A percentile compares a stretch with the other conserved stretches of the same genome.
Evolutionary conservation across 495 filamentous ascomycete species (phyloP).

Genomic region (Neurospora tetrasperma): DNA sequence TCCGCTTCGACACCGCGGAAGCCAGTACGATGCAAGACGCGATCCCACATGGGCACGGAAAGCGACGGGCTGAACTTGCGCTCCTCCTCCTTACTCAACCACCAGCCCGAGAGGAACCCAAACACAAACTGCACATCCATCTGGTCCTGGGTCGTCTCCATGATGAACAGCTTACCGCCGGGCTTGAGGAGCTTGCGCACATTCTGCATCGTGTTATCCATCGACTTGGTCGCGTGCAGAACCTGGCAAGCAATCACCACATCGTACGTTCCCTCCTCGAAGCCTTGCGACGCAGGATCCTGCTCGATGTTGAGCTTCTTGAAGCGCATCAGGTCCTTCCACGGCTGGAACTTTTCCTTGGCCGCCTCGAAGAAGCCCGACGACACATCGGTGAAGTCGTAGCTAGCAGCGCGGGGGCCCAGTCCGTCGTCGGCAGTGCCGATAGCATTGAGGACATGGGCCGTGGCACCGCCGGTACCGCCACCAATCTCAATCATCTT

Average conservation of each 20-base stretch:
- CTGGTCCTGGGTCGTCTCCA: conserved; percentile 28
- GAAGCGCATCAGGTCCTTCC: conserved; percentile 22
- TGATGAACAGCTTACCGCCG: conserved; percentile 27
- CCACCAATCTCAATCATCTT: conserved; percentile 43
- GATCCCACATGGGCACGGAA: conserved; percentile 25
- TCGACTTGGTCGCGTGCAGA: conserved; percentile 41
- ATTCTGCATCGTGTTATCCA: conserved; percentile 37
- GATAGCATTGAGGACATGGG: conserved; percentile 25
- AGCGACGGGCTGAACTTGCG: conserved; percentile 22
- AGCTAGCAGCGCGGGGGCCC: conserved; percentile 18
- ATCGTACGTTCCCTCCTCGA: conserved; percentile 35
- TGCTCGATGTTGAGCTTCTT: conserved; percentile 37
- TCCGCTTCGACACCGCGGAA: conserved; percentile 23
- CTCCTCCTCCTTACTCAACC: conserved; percentile 29
- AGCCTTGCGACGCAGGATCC: conserved; percentile 37
- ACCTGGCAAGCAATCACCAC: conserved; percentile 43
- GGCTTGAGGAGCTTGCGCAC: conserved; percentile 31
- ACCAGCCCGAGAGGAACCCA: conserved; percentile 25
- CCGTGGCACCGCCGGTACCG: conserved; percentile 42
- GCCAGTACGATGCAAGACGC: conserved; percentile 15
- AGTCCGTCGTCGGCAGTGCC: conserved; percentile 5
- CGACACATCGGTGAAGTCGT: conserved; percentile 45
- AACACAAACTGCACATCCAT: conserved; percentile 21
- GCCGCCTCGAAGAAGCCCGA: conserved; percentile 42
- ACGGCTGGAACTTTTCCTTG: conserved; percentile 32